Evolutionary conservation across 1,284 basidiomycete species (phyloP), one percentile per base, ranked within the genome.

Genomic region (Athelia sp.): DNA sequence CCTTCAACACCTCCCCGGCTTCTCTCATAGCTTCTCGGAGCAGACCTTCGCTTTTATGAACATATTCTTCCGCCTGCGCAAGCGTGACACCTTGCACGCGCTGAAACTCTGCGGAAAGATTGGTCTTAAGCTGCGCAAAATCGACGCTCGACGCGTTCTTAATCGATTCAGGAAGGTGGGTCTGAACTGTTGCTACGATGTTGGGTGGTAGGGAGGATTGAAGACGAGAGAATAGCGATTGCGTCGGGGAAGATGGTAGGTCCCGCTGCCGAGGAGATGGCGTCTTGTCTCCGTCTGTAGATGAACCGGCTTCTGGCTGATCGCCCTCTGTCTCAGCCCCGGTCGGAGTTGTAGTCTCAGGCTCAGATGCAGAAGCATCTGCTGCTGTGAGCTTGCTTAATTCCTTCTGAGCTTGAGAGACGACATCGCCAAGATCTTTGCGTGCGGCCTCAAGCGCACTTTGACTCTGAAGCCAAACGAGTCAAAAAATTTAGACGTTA

Each of bases 341-440:
- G 9, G 34, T 31, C 1, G 56, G 31, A 38, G 50, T 52, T 4
- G 55, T 18, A n/a, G n/a, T n/a, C n/a, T n/a, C n/a, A n/a, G n/a
- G n/a, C 26, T 13, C 6, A 29, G 26, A 13, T 29, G 26, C 26
- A 13, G 26, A 13, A 35, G 63, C 50, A 11, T 60, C 53, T 48
- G 75, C 71, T 35, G 65, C 58, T 14, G 80, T 73, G n/a, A 87
- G 65, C 65, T 82, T 86, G 56, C 72, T 81, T 45, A 93, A 63
- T 65, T 91, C 90, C 52, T 81, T 84, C 71, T 94, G 90, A 29
- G 90, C 90, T 62, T 93, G 90, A 3, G 76, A 70, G 47, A 93
- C 87, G 24, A 87, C 90, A 43, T 83, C 79, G 29, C 81, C 74
- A 32, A 93, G 59, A 65, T 94, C n/a, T n/a, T n/a, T n/a, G n/a